Evolutionary conservation across 169 alveolate genomes (phyloP), one percentile per base, ranked within the genome.

Genomic region (Cytauxzoon felis): DNA sequence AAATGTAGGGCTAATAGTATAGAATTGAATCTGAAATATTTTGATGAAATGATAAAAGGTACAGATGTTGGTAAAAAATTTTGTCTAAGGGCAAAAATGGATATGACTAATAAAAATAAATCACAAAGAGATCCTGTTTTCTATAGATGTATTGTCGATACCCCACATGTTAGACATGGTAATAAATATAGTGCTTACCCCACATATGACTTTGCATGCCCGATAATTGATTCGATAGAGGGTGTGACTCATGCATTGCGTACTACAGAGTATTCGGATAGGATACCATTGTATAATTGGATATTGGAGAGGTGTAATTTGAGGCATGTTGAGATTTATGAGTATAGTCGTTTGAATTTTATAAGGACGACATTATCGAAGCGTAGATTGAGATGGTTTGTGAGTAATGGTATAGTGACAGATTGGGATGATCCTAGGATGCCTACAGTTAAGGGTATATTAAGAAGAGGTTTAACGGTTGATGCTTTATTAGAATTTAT

Each of bases 121-220:
- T 95, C 98, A 71, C 86, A 96, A 93, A 92, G 99, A 71, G 99
- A 97, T 63, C 99, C 99, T 16, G 99, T 96, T 6, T 76, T 96
- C 56, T 97, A 95, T 79, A 86, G 99, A 43, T 93, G 96, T 78
- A 79, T 88, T 23, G 88, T 91, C 38, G 93, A 82, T 42, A 88
- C 83, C 21, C 97, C 96, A 5, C 99, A 95, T 80, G 97, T 91
- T 81, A 88, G 96, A 71, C 93, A 93, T 52, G 97, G 98, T 23
- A 87, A 88, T 40, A 91, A 91, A 54, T 97, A 90, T 88, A 93
- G 95, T 81, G 97, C 96, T 5, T 97, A 95, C 72, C 99, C 99
- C 8, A 94, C 99, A 18, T 97, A 97, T 83, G 99, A 97, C 75
- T 97, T 97, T 78, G 98, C 98, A 21, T 97, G 99, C 64, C 99